Evolutionary conservation across 2,329 filamentous ascomycete species (phyloP).

Genomic region (Fusarium sp.): DNA sequence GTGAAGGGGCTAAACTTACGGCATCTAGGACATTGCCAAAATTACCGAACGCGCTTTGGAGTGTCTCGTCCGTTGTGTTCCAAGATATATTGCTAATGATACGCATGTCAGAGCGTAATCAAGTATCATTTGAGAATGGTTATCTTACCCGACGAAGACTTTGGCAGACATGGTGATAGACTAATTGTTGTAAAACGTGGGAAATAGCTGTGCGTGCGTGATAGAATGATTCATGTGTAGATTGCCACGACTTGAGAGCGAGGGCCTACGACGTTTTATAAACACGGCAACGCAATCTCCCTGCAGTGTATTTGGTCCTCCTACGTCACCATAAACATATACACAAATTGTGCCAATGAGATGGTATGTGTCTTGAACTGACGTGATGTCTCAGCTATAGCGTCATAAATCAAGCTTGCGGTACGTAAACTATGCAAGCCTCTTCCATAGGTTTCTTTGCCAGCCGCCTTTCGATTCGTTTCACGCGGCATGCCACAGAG

Average conservation of each 20-base stretch:
- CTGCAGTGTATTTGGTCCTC: background rate
- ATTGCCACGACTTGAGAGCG: background rate
- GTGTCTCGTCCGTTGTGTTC: background rate
- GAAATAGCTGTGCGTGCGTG: too few relatives aligned
- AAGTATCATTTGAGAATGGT: background rate
- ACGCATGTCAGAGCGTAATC: background rate
- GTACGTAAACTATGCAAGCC: too few relatives aligned
- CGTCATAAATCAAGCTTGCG: background rate
- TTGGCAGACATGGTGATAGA: background rate
- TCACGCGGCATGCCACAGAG: too few relatives aligned
- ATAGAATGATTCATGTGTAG: too few relatives aligned
- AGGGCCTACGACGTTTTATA: background rate
- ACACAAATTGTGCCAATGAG: background rate
- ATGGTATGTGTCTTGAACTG: background rate
- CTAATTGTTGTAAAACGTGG: background rate
- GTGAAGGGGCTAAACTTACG: background rate
- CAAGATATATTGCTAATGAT: slow-evolving; percentile 6
- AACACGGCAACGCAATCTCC: background rate
- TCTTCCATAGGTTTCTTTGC: too few relatives aligned
- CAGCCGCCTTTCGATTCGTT: too few relatives aligned
- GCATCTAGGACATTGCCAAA: background rate
- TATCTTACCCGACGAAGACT: background rate
- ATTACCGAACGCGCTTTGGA: background rate
- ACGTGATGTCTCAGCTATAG: background rate
- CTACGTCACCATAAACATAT: background rate